Conservation (phyloP, 192 early-diverging fungal species). For the Ambispora gerdemannii region DNA sequence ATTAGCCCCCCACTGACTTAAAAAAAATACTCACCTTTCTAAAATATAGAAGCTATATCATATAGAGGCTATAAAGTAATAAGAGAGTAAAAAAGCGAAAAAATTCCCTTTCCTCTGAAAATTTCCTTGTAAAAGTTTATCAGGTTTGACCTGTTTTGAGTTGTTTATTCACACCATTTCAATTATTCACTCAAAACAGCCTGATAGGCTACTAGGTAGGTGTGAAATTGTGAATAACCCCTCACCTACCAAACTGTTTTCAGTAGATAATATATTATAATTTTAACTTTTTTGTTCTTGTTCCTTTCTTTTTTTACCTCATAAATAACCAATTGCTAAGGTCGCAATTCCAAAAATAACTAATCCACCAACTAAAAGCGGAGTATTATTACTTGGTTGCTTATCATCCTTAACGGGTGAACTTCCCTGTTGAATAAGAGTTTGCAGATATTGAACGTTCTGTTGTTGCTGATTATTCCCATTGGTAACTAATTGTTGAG, state of each 20-base stretch:
- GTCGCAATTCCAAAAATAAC: conserved; percentile 1
- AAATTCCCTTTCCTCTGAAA: background rate
- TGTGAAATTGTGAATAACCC: too few relatives aligned
- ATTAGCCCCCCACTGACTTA: too few relatives aligned
- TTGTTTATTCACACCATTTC: background rate
- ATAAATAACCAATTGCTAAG: conserved; percentile 6
- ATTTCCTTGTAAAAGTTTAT: conserved; percentile 7
- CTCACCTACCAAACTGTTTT: too few relatives aligned
- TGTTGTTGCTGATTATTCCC: background rate
- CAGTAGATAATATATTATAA: too few relatives aligned
- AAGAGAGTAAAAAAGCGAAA: background rate
- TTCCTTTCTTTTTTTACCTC: conserved; percentile 6
- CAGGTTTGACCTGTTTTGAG: conserved; percentile 11
- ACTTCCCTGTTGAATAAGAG: background rate
- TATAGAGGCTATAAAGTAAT: too few relatives aligned
- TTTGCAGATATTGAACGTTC: background rate
- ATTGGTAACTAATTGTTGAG: background rate
- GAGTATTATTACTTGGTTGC: background rate
- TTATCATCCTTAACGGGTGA: conserved; percentile 2
- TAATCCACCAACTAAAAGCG: conserved; percentile 2
- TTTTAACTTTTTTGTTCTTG: too few relatives aligned
- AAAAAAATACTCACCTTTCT: too few relatives aligned
- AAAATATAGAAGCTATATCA: too few relatives aligned
- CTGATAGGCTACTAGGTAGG: conserved; percentile 18
- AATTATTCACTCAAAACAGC: background rate